Conservation (phyloP, 495 filamentous ascomycete species). For the Talaromyces borbonicus region DNA sequence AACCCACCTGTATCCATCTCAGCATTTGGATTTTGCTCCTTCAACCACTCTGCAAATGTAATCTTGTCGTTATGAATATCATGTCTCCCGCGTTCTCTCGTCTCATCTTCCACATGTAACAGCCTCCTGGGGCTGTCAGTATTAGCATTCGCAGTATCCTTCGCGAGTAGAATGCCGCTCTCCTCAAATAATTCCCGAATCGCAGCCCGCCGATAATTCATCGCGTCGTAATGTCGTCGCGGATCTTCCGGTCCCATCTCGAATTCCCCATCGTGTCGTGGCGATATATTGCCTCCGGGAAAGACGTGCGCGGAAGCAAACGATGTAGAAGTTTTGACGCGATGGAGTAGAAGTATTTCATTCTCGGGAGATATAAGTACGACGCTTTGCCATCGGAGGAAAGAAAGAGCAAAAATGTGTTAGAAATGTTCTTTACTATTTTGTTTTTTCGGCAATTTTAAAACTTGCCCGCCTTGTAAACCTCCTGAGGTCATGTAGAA, state of each 20-base stretch:
- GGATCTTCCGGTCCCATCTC: constrained; percentile 31
- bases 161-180: constrained; percentile 77
- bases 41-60: constrained; percentile 59
- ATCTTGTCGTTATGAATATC: constrained; percentile 53
- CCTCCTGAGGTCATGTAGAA: no score
- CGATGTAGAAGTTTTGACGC: constrained; percentile 68
- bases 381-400: constrained; percentile 44
- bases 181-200: constrained; percentile 93
- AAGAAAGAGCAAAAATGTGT: not conserved
- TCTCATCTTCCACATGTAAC: constrained; percentile 46
- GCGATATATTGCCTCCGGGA: constrained; percentile 78
- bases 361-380: constrained; percentile 79
- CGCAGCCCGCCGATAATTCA: constrained; percentile 64
- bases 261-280: constrained; percentile 56
- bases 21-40: constrained; percentile 46
- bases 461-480: no score
- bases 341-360: constrained; percentile 77
- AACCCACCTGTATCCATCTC: constrained; percentile 55
- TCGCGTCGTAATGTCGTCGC: constrained; percentile 54
- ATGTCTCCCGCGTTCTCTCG: constrained; percentile 55
- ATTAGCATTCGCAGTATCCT: constrained; percentile 22
- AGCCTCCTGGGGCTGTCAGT: constrained; percentile 24
- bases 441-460: not conserved
- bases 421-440: not conserved
- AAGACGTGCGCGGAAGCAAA: constrained; percentile 95